phyloP scores from a whole-genome alignment of 2,329 filamentous ascomycete genomes.

The Exophiala xenobiotica region DNA sequence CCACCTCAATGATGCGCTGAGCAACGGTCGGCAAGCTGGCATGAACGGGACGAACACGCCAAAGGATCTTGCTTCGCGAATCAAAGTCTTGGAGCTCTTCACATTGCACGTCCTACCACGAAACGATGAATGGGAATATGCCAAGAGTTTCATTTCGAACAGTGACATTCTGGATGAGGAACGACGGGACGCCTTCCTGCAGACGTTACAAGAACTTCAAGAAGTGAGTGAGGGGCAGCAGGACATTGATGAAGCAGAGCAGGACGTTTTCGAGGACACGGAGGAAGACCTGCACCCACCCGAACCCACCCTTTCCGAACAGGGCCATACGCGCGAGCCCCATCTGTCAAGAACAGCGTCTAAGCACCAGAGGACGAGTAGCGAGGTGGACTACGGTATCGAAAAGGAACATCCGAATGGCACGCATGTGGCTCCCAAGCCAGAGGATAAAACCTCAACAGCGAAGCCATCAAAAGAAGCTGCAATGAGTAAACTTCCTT shows the following conservation, averaged over 20 bases:
- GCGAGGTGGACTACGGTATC: constrained; percentile 68
- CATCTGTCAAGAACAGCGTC: constrained; percentile 41
- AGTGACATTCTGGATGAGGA: constrained; percentile 90
- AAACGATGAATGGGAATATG: constrained; percentile 95
- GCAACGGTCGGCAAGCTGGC: constrained; percentile 40
- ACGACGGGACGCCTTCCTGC: constrained; percentile 80
- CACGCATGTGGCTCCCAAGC: constrained; percentile 26
- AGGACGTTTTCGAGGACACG: constrained; percentile 35
- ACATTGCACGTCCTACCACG: constrained; percentile 90
- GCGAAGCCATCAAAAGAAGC: constrained; percentile 13
- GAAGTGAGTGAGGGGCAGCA: constrained; percentile 65
- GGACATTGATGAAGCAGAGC: constrained; percentile 12
- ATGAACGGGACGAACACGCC: constrained; percentile 74
- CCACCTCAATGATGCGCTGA: constrained; percentile 51
- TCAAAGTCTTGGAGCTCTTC: constrained; percentile 93
- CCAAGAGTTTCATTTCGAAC: constrained; percentile 82
- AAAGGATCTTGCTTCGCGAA: constrained; percentile 75
- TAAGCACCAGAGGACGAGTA: constrained; percentile 55
- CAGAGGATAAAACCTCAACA: constrained; percentile 25
- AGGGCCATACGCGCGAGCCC: constrained; percentile 27
- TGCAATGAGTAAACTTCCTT: constrained; percentile 14
- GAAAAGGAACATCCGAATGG: constrained; percentile 52
- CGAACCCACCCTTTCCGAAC: background rate
- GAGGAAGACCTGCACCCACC: constrained; percentile 53
- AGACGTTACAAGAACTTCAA: constrained; percentile 77